phyloP scores from a whole-genome alignment of 352 stramenopile genomes.

The Pythium volutum region DNA sequence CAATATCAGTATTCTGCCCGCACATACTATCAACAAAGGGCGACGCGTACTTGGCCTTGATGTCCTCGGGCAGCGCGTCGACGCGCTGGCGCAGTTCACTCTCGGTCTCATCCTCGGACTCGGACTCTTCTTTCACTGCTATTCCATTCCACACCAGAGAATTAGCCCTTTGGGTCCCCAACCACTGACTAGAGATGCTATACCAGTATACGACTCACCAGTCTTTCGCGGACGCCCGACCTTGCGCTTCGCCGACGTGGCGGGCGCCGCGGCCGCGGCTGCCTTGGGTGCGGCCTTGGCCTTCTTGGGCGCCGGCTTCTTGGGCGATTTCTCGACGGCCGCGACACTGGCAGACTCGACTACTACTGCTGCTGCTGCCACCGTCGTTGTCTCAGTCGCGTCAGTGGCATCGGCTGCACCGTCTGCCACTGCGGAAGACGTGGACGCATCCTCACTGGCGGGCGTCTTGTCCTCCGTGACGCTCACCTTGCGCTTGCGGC shows the following conservation, averaged over 20 bases:
- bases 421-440: not conserved
- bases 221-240: slow-evolving; percentile 45
- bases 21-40: not conserved
- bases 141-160: not conserved
- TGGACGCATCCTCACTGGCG: slow-evolving; percentile 26
- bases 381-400: no score
- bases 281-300: not conserved
- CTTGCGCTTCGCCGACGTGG: slow-evolving; percentile 28
- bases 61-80: slow-evolving; percentile 45
- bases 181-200: not conserved
- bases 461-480: slow-evolving; percentile 22
- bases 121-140: slow-evolving; percentile 35
- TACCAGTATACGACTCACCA: slow-evolving; percentile 12
- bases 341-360: not conserved
- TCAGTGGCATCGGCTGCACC: not conserved
- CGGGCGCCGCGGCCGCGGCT: not conserved
- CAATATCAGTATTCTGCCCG: not conserved
- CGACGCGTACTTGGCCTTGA: slow-evolving; percentile 55
- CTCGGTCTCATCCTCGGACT: slow-evolving; percentile 38
- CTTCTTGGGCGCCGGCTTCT: slow-evolving; percentile 16
- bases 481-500: slow-evolving; percentile 28
- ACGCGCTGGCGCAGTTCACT: slow-evolving; percentile 33
- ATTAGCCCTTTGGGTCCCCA: not conserved
- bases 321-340: slow-evolving; percentile 8
- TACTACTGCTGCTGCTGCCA: no score